Evolutionary conservation across 83 land plant genomes (phyloP), one percentile per base, ranked within the genome.

Genomic region (Picea abies): DNA sequence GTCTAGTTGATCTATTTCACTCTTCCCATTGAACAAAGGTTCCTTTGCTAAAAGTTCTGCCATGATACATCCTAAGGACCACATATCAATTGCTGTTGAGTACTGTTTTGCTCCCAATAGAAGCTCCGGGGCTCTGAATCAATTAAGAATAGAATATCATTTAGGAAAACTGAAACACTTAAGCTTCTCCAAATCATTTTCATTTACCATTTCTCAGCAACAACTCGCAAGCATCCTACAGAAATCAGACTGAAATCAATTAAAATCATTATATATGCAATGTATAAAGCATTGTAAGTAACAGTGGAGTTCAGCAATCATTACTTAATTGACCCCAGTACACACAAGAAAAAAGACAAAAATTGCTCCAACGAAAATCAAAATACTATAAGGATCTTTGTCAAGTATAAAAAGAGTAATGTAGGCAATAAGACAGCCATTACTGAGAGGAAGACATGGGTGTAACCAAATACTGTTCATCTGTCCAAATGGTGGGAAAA

Each of bases 21-120:
- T 85, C 79, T 93, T 91, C 69, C 99, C 99, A 69, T 76, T 84
- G n/a, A 97, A 97, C 12, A 97, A 73, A 16, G 99, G 97, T 82
- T 94, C 93, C 69, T 94, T 94, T 39, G 92, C 85, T 73, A 97
- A 85, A 37, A 97, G 84, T 78, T 97, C 99, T 26, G 97, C 99
- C 99, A 97, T 97, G 47, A 97, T 96, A 60, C 99, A 97, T n/a
- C 99, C 99, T 60, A 97, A 35, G 5, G 99, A 97, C 99, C 99
- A 97, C 99, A 97, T 97, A 81, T 97, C 99, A 85, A 97, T 86
- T 1, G 99, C 95, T 25, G 97, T 93, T 60, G 98, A 96, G 81
- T 97, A 96, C 67, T 94, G 89, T 78, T 88, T 97, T 82, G 89
- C 81, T 79, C 97, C 99, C 9, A 97, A 80, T 12, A 97, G 90